A percentile compares a stretch with the other conserved stretches of the same genome.
Conservation (phyloP, 495 filamentous ascomycete species). For the Hypoxylon fragiforme region DNA sequence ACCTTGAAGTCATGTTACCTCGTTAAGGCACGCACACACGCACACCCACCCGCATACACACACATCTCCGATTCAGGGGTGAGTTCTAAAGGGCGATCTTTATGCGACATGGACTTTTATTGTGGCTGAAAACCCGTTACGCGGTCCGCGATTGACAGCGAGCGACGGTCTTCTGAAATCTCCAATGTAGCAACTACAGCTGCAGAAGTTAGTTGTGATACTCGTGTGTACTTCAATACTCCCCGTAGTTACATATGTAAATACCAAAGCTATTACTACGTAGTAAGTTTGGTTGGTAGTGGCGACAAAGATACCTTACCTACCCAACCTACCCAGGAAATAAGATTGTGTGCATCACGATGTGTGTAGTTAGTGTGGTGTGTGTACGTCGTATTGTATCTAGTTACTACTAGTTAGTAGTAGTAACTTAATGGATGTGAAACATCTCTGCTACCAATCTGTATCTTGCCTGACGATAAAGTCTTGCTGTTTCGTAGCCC, state of each 20-base stretch:
- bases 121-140: conserved; percentile 12
- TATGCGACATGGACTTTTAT: conserved; percentile 27
- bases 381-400: not conserved
- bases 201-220: no score
- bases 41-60: not conserved
- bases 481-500: conserved; percentile 26
- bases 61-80: conserved; percentile 33
- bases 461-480: conserved; percentile 11
- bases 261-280: not conserved
- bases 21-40: conserved; percentile 30
- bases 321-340: no score
- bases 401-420: no score
- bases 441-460: conserved; percentile 6
- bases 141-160: not conserved
- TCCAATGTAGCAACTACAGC: not conserved
- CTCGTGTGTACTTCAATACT: no score
- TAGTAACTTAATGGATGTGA: no score
- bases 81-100: conserved; percentile 22
- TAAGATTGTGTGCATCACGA: no score
- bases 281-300: no score
- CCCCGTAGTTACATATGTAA: no score
- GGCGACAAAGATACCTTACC: not conserved
- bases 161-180: conserved; percentile 3
- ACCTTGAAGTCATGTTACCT: conserved; percentile 17
- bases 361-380: not conserved